A percentile compares a stretch with the other conserved stretches of the same genome.
Conservation (phyloP, 345 rosid genomes). For the Pistacia atlantica region DNA sequence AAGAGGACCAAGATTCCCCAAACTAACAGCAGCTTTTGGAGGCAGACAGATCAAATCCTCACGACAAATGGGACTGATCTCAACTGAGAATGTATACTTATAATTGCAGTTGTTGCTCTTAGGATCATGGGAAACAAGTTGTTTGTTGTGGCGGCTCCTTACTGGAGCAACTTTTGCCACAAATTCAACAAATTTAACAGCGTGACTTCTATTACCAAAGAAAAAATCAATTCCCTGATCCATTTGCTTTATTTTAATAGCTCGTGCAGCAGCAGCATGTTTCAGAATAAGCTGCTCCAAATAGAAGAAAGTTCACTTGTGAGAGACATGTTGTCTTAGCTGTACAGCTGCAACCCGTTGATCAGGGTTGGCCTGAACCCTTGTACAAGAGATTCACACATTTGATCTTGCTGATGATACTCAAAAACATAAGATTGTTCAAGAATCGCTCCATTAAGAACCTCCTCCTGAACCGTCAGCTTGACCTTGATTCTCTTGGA, state of each 20-base stretch:
- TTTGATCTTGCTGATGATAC: slow-evolving; percentile 28
- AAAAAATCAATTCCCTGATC: slow-evolving; percentile 21
- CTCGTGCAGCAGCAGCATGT: slow-evolving; percentile 20
- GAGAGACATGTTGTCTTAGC: slow-evolving; percentile 20
- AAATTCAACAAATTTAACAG: slow-evolving; percentile 22
- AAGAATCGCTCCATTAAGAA: slow-evolving; percentile 34
- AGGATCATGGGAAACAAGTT: slow-evolving; percentile 21
- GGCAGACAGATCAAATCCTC: slow-evolving; percentile 43
- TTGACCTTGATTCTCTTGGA: slow-evolving; percentile 30
- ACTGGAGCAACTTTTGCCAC: slow-evolving; percentile 19
- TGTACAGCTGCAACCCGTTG: slow-evolving; percentile 20
- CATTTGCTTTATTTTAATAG: slow-evolving; percentile 21
- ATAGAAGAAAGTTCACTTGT: slow-evolving; percentile 18
- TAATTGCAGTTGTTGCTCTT: slow-evolving; percentile 23
- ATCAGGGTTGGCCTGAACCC: slow-evolving; percentile 24
- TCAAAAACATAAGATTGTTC: slow-evolving; percentile 33
- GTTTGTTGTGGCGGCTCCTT: slow-evolving; percentile 16
- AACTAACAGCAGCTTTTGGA: slow-evolving; percentile 23
- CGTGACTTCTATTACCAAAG: slow-evolving; percentile 21
- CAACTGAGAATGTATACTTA: slow-evolving; percentile 19
- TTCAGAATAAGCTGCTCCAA: slow-evolving; percentile 20
- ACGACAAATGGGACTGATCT: slow-evolving; percentile 32
- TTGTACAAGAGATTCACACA: slow-evolving; percentile 37
- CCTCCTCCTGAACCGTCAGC: slow-evolving; percentile 34
- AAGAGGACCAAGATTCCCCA: slow-evolving; percentile 33